Evolutionary conservation across 805 yeast genomes (phyloP), one percentile per base, ranked within the genome.

Genomic region (Pichia rugopelliculosa): DNA sequence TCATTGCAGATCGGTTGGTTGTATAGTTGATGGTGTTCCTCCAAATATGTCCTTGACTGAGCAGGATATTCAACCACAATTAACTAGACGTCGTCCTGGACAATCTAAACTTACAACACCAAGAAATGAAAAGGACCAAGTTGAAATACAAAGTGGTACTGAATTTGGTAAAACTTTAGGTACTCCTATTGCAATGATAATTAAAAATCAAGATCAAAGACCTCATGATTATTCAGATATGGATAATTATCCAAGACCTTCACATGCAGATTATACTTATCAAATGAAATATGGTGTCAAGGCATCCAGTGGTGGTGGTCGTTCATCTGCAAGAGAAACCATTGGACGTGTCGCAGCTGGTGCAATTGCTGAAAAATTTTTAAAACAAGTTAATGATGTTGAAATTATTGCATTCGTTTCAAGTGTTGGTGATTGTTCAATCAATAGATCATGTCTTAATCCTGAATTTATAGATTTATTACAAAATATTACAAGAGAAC

Each of bases 311-410:
- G 99, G 99, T 45, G 99, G 99, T 61, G 99, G 99, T 53, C 80
- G 99, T 64, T 85, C 97, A 12, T 81, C 91, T 40, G 99, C 99
- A 9, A 81, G 99, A 68, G 99, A 93, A 70, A 93, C 99, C 39
- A 93, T 93, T 59, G 99, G 99, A 49, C 80, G 99, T 68, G 99
- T 93, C 46, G 98, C 98, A 42, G 98, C 97, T 9, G 97, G 97
- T 61, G 98, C 96, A 44, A 82, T 93, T 67, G 99, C 99, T 43
- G 99, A 93, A 68, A 91, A 90, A 70, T 82, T 87, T 54, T 76
- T 93, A 61, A 62, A 70, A 42, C 80, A 84, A 57, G 84, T 86
- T 47, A 81, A 84, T 62, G 77, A 79, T 50, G 93, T 93, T 41
- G 98, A 91, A 67, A 87, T 93, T 59, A 96, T 93, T 42, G 99